Conservation (phyloP, 805 yeast species). For the Candida schatavii region DNA sequence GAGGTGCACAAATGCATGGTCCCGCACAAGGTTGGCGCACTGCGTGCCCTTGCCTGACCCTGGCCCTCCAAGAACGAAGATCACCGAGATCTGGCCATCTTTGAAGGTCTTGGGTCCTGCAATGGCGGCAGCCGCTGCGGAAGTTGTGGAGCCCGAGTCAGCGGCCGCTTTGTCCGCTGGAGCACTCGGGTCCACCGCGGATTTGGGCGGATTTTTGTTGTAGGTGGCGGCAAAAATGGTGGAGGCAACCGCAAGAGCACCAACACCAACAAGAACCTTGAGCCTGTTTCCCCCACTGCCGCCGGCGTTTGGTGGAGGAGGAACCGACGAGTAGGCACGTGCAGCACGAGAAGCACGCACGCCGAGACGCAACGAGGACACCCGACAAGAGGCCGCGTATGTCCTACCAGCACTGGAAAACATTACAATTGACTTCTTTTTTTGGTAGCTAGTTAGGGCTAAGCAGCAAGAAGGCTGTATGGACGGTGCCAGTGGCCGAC, state of each 20-base stretch:
- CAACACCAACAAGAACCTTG: conserved; percentile 27
- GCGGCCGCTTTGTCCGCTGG: background rate
- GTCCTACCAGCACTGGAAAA: too few relatives aligned
- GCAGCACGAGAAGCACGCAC: background rate
- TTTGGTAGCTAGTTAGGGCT: too few relatives aligned
- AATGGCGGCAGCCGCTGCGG: background rate
- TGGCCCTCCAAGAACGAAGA: conserved; percentile 95
- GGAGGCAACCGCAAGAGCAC: conserved; percentile 51
- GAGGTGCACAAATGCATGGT: conserved; percentile 79
- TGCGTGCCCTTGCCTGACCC: conserved; percentile 99
- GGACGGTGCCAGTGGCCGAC: too few relatives aligned
- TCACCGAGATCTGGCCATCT: conserved; percentile 67
- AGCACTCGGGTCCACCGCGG: conserved; percentile 40
- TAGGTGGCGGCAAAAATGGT: conserved; percentile 42
- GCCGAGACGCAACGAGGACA: background rate
- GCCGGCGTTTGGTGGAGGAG: conserved; percentile 15
- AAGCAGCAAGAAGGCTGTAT: too few relatives aligned
- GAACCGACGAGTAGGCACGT: background rate
- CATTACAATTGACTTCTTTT: too few relatives aligned
- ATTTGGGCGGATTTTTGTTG: conserved; percentile 42
- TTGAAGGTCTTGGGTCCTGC: conserved; percentile 40
- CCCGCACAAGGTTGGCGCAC: conserved; percentile 78
- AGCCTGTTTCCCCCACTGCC: conserved; percentile 24
- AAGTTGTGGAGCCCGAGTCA: background rate
- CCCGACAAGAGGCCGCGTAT: background rate